Percentiles rank a stretch among this genome's conserved stretches.
phyloP scores from a whole-genome alignment of 2,329 filamentous ascomycete species.

The Fusarium xylarioides region DNA sequence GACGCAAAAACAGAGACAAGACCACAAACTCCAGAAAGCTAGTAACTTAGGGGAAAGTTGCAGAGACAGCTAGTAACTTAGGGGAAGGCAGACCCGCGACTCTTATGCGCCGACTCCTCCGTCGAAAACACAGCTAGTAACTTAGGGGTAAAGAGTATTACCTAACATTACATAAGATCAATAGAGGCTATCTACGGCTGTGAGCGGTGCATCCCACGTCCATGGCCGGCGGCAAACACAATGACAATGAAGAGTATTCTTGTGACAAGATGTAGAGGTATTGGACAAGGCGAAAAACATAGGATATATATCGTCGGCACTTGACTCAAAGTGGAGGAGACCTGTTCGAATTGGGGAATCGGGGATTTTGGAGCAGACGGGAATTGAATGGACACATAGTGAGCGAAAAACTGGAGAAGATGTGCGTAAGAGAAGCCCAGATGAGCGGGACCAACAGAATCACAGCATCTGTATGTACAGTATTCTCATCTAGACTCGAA shows the following conservation, averaged over 20 bases:
- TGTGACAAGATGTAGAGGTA: conserved; percentile 14
- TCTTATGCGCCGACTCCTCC: conserved; percentile 37
- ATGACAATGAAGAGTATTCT: neutral
- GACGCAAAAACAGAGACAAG: neutral
- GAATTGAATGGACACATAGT: conserved; percentile 8
- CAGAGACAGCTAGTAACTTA: conserved; percentile 39
- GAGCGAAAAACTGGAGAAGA: conserved; percentile 17
- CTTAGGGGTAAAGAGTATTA: conserved; percentile 42
- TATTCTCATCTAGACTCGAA: conserved; percentile 16
- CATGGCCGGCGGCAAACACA: conserved; percentile 16
- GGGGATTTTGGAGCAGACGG: conserved; percentile 21
- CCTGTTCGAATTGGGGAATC: conserved; percentile 27
- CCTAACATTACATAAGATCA: conserved; percentile 44
- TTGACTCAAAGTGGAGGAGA: conserved; percentile 27
- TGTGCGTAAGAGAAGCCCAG: conserved; percentile 33
- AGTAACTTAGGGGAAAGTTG: conserved; percentile 39
- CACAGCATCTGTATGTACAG: neutral
- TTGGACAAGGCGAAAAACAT: conserved; percentile 40
- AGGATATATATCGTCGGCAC: conserved; percentile 36
- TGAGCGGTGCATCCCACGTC: conserved; percentile 39
- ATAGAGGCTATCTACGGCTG: conserved; percentile 38
- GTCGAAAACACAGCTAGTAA: conserved; percentile 37
- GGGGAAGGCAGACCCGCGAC: conserved; percentile 40
- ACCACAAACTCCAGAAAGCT: conserved; percentile 18
- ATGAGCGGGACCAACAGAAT: conserved; percentile 28